A percentile compares a stretch with the other conserved stretches of the same genome.
These are phyloP conservation scores for Penicillium paxilli DNA, from an alignment of 495 filamentous ascomycete species.

Conservation along the genomic window DNA sequence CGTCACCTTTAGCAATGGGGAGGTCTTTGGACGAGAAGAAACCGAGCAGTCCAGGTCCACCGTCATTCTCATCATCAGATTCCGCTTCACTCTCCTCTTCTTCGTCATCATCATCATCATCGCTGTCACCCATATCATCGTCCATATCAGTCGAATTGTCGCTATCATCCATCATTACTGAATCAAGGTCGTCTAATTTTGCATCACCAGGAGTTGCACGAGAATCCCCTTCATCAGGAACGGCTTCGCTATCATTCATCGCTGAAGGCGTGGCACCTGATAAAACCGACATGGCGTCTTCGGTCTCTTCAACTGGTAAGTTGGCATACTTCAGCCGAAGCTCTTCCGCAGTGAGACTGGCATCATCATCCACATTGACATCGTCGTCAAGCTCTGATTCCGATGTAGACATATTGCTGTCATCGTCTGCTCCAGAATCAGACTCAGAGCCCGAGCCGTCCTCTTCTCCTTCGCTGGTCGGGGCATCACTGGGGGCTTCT, in stretches of 20 bases:
- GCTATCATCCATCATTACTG: constrained; percentile 66
- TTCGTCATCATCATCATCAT: constrained; percentile 52
- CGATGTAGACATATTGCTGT: constrained; percentile 69
- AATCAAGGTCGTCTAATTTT: constrained; percentile 67
- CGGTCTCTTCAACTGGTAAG: constrained; percentile 43
- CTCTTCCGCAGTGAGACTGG: constrained; percentile 75
- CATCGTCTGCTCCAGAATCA: constrained; percentile 47
- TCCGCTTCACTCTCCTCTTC: constrained; percentile 39
- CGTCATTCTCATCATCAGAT: constrained; percentile 52
- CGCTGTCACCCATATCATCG: constrained; percentile 73
- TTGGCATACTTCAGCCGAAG: constrained; percentile 76
- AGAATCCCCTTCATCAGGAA: constrained; percentile 27
- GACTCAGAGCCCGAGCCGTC: constrained; percentile 41
- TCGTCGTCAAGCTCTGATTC: constrained; percentile 46
- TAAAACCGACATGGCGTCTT: constrained; percentile 28
- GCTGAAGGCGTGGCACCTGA: constrained; percentile 20
- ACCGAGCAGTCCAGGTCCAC: constrained; percentile 63
- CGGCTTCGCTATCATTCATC: constrained; percentile 17
- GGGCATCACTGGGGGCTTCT: constrained; percentile 40
- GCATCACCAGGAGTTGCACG: constrained; percentile 20
- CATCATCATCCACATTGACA: constrained; percentile 62
- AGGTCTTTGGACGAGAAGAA: constrained; percentile 57
- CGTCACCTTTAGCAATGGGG: constrained; percentile 35
- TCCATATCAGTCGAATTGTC: constrained; percentile 91
- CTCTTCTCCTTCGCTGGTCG: constrained; percentile 48